Evolutionary conservation across 164 flowering plant genomes (phyloP), one percentile per base, ranked within the genome.

Genomic region (Taxillus chinensis): DNA sequence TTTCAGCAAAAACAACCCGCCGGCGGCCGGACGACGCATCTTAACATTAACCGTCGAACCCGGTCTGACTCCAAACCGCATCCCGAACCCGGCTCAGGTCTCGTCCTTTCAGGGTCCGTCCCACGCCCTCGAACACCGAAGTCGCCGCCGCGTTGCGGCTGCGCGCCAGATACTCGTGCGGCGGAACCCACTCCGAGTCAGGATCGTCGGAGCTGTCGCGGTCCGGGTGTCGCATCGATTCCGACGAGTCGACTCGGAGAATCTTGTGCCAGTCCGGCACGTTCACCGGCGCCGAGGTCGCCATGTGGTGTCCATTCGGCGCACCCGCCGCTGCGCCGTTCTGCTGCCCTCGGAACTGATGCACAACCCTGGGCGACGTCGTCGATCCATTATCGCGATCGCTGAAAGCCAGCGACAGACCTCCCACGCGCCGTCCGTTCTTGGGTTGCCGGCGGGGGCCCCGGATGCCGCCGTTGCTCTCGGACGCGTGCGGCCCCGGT

Each of bases 51-150:
- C 96, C 98, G 60, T 83, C 76, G 75, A 89, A 87, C 59, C 98
- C 98, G 71, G 96, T 92, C 62, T 82, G 95, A 54, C 93, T 87
- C 98, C 96, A 92, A 1, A 92, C 95, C 0, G 96, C 93, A 60
- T 92, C 93, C 2, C 98, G 78, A 49, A 92, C 92, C 73, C 96
- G 86, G 66, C 96, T 79, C 91, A 90, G 50, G 70, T 92, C 98
- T 37, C 96, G 82, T n/a, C 98, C 98, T 76, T 92, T 92, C 3
- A 92, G 83, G 17, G 98, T 92, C 59, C 98, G 81, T 1, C 98
- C 96, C 53, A 83, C 95, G 6, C 98, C 98, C 62, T 85, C 95
- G 45, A 86, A 81, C 13, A 87, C 92, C 60, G 96, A 92, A 12
- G 80, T 78, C 16, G 76, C 80, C 57, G 72, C 75, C 67, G 46